Evolutionary conservation across 2,329 filamentous ascomycete species (phyloP).

Genomic region (Cordyceps pruinosa): DNA sequence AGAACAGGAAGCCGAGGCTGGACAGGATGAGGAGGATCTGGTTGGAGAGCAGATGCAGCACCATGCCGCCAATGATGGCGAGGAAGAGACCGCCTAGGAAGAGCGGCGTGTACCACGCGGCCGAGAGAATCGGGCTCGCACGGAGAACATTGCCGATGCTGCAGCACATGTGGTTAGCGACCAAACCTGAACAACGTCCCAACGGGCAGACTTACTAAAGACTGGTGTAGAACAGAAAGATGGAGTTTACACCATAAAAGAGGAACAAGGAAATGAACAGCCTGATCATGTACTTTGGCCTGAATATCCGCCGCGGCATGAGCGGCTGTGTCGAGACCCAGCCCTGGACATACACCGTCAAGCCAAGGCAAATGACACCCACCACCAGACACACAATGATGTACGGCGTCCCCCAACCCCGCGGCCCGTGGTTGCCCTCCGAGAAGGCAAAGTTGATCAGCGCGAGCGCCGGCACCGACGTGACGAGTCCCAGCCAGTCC

Average conservation of each 20-base stretch:
- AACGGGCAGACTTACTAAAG: conserved; percentile 41
- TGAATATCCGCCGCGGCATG: conserved; percentile 56
- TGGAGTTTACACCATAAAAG: conserved; percentile 50
- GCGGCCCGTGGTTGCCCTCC: conserved; percentile 53
- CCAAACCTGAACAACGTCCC: background rate
- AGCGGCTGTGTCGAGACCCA: conserved; percentile 54
- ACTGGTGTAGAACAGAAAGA: conserved; percentile 54
- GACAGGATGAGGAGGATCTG: conserved; percentile 13
- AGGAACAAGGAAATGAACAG: conserved; percentile 47
- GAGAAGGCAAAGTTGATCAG: conserved; percentile 63
- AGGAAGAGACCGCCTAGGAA: conserved; percentile 7
- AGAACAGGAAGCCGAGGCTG: conserved; percentile 29
- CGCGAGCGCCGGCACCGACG: conserved; percentile 51
- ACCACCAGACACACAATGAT: conserved; percentile 54
- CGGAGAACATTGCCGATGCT: conserved; percentile 9
- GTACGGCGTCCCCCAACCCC: conserved; percentile 59
- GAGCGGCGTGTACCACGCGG: conserved; percentile 11
- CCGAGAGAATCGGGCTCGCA: background rate
- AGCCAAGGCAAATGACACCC: conserved; percentile 45
- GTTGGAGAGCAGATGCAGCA: conserved; percentile 10
- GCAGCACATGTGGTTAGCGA: background rate
- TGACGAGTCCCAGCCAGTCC: conserved; percentile 53
- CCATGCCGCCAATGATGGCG: conserved; percentile 3
- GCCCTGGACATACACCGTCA: conserved; percentile 56
- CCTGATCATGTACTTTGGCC: conserved; percentile 49